Evolutionary conservation across 805 yeast genomes (phyloP).

Genomic region (Candida ovalis): DNA sequence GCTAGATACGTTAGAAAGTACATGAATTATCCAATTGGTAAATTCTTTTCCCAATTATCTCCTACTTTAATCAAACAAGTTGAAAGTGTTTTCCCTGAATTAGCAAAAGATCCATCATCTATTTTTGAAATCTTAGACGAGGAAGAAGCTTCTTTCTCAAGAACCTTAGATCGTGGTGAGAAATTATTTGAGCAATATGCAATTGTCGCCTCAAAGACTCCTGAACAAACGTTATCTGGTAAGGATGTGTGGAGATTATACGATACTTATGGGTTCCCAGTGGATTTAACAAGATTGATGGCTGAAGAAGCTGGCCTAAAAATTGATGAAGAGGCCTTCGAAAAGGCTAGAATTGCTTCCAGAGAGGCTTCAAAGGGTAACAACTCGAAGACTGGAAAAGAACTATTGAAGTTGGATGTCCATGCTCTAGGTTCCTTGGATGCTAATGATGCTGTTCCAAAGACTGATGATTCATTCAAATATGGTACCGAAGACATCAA

Average conservation of each 20-base stretch:
- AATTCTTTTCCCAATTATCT: slow-evolving; percentile 86
- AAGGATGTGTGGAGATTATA: slow-evolving; percentile 97
- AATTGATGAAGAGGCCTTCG: slow-evolving; percentile 91
- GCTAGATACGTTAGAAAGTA: slow-evolving; percentile 95
- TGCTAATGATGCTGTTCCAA: slow-evolving; percentile 54
- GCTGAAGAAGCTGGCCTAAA: slow-evolving; percentile 95
- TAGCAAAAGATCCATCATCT: slow-evolving; percentile 63
- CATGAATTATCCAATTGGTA: slow-evolving; percentile 92
- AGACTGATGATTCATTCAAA: slow-evolving; percentile 81
- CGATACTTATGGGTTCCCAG: slow-evolving; percentile 99
- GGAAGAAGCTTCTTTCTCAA: slow-evolving; percentile 92
- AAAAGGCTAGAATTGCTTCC: slow-evolving; percentile 82
- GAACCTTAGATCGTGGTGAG: slow-evolving; percentile 97
- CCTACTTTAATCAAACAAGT: slow-evolving; percentile 92
- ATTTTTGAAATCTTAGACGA: slow-evolving; percentile 90
- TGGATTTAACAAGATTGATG: slow-evolving; percentile 95
- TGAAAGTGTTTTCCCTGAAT: slow-evolving; percentile 87
- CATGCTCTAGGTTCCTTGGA: slow-evolving; percentile 78
- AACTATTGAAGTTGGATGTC: slow-evolving; percentile 79
- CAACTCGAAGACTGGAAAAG: slow-evolving; percentile 52
- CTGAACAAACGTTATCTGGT: slow-evolving; percentile 78
- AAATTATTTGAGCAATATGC: slow-evolving; percentile 93
- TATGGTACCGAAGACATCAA: slow-evolving; percentile 68
- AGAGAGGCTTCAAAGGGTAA: slow-evolving; percentile 94
- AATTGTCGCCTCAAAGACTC: slow-evolving; percentile 68